Percentiles rank a stretch among this genome's conserved stretches.
Evolutionary conservation across 2,329 filamentous ascomycete genomes (phyloP).

Genomic region (Nannizziopsis barbatae): DNA sequence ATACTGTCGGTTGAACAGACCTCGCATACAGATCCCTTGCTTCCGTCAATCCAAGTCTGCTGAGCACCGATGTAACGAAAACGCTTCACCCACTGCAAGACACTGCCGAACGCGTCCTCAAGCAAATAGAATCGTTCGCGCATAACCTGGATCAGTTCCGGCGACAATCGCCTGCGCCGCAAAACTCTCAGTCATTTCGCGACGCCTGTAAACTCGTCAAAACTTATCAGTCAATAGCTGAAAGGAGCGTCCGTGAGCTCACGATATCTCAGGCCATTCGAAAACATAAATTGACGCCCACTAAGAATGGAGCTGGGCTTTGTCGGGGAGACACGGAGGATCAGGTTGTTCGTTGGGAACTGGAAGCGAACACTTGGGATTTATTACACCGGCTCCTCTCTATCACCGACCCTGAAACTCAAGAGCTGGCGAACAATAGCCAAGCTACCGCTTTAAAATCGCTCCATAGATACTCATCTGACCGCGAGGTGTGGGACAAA

Average conservation of each 20-base stretch:
- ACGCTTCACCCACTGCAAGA: constrained; percentile 50
- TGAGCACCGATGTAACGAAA: constrained; percentile 31
- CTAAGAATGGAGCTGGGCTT: constrained; percentile 17
- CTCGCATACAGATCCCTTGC: neutral
- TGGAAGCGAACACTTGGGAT: constrained; percentile 86
- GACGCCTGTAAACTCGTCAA: constrained; percentile 59
- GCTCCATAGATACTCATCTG: constrained; percentile 47
- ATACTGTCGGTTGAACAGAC: neutral
- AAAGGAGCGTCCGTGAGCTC: constrained; percentile 39
- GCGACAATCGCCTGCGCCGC: constrained; percentile 30
- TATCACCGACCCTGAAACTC: constrained; percentile 49
- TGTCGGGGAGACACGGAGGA: constrained; percentile 20
- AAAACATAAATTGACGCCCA: constrained; percentile 16
- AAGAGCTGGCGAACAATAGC: constrained; percentile 28
- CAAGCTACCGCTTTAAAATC: constrained; percentile 34
- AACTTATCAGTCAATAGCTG: constrained; percentile 49
- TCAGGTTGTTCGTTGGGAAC: constrained; percentile 56
- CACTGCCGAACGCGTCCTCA: constrained; percentile 57
- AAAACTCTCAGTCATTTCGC: constrained; percentile 46
- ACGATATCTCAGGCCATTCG: constrained; percentile 30
- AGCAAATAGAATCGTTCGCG: constrained; percentile 79
- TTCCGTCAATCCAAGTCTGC: neutral
- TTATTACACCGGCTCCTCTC: constrained; percentile 65
- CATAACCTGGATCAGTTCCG: constrained; percentile 67
- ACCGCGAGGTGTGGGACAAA: constrained; percentile 55